Base-by-base conservation (phyloP, 1,139 yeast species). In the Hansenula sp. region DNA sequence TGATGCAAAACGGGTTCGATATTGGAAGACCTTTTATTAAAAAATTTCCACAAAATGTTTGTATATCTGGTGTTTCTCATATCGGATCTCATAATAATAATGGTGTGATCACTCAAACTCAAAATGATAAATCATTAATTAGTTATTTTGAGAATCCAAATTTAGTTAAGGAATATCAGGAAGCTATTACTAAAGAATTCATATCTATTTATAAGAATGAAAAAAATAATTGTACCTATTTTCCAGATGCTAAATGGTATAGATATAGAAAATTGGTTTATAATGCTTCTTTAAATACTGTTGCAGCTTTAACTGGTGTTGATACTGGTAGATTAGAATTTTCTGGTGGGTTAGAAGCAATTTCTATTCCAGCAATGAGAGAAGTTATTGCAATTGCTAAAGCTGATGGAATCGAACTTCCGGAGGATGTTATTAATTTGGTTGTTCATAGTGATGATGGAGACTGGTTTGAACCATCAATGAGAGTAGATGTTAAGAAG, bases 1-100 rank as follows among this genome's bases (percentile, higher is more conserved):
- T 77, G 48, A 60, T 76, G 38, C 82, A 77, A 55, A 77, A 78
- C 52, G 84, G 83, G 3, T 66, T 77, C 46, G 79, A 69, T 37
- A 68, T 75, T 37, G 82, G 75, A 32, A 55, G 62, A 32, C 76
- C 79, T 6, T 67, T 75, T 63, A 52, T 69, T 38, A 57, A 59
- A 31, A 59, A 60, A 41, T 75, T 62, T 46, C 79, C 82, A 22
- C 42, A 60, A 1, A 68, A 69, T 43, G 56, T 70, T n/a, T 57
- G 70, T 14, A 54, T 76, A 19, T 70, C 78, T 37, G 82, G 79
- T 6, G 76, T 77, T 12, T 65, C 77, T 0, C 64, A 69, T 44
- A 71, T 76, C 36, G 66, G 66, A 2, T 62, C 68, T 2, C 63
- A 60, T 29, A 62, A 61, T 38, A 40, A 51, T 36, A 38, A 46